These are phyloP conservation scores for Stagonosporopsis chrysanthemi DNA, from an alignment of 2,329 filamentous ascomycete species.

Conservation along the genomic window DNA sequence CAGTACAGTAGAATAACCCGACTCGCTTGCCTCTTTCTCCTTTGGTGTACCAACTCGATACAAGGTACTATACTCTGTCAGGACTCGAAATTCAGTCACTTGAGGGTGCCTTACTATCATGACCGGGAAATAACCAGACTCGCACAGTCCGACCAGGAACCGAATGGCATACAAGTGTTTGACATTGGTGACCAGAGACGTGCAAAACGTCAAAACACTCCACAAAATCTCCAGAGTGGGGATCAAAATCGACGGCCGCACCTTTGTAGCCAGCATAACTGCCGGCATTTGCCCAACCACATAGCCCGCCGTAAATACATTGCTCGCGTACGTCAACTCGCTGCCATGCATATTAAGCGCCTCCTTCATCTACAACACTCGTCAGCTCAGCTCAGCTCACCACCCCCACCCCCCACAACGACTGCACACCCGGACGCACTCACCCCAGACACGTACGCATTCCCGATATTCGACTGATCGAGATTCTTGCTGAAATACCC, in stretches of 20 bases:
- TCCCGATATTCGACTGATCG: slow-evolving; percentile 38
- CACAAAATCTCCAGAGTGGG: slow-evolving; percentile 44
- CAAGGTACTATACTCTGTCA: slow-evolving; percentile 31
- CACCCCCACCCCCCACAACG: not conserved
- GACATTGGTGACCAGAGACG: slow-evolving; percentile 29
- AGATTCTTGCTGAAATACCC: slow-evolving; percentile 41
- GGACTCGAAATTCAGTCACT: not conserved
- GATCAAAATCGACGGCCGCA: slow-evolving; percentile 40
- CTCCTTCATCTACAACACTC: slow-evolving; percentile 36
- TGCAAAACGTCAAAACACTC: slow-evolving; percentile 33
- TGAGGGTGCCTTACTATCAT: slow-evolving; percentile 30
- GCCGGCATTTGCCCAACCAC: slow-evolving; percentile 41
- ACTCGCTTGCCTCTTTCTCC: slow-evolving; percentile 44
- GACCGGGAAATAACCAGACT: slow-evolving; percentile 39
- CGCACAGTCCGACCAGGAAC: slow-evolving; percentile 41
- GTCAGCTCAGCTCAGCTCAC: not conserved
- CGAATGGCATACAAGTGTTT: slow-evolving; percentile 46
- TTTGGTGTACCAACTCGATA: slow-evolving; percentile 55
- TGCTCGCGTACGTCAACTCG: slow-evolving; percentile 42
- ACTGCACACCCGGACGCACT: not conserved
- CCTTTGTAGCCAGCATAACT: slow-evolving; percentile 34
- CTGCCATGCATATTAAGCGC: slow-evolving; percentile 39
- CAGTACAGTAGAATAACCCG: slow-evolving; percentile 44
- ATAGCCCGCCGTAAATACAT: slow-evolving; percentile 41
- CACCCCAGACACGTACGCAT: slow-evolving; percentile 43